Conservation (phyloP, 192 early-diverging fungal genomes). For the Pilaira anomala region DNA sequence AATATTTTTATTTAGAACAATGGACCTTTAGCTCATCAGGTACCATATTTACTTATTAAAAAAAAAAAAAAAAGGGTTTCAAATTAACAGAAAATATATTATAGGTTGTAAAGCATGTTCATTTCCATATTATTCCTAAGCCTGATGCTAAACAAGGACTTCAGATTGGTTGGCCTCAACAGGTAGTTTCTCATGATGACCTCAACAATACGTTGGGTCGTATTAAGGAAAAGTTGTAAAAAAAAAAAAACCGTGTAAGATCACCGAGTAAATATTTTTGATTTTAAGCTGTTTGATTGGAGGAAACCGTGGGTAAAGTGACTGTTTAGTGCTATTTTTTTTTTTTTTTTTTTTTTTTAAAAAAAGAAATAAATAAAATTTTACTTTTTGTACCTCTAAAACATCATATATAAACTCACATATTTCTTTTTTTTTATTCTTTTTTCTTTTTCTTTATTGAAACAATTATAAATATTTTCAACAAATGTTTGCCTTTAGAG, state of each 20-base stretch:
- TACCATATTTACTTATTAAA: constrained; percentile 20
- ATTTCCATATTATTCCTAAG: constrained; percentile 91
- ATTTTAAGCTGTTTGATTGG: too few relatives aligned
- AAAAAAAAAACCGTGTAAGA: background rate
- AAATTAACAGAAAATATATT: constrained; percentile 1
- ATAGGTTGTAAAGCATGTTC: constrained; percentile 87
- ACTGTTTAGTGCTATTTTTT: background rate
- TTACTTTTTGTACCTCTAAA: too few relatives aligned
- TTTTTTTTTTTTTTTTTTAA: background rate
- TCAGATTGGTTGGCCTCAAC: constrained; percentile 62
- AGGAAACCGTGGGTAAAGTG: too few relatives aligned
- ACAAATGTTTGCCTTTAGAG: too few relatives aligned
- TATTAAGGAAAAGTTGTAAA: constrained; percentile 35
- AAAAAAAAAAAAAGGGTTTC: background rate
- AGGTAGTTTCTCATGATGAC: constrained; percentile 23
- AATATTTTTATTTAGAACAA: constrained; percentile 44
- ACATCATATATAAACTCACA: background rate
- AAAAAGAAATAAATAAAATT: constrained; percentile 11
- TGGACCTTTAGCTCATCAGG: constrained; percentile 55
- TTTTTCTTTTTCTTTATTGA: constrained; percentile 3
- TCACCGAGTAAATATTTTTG: too few relatives aligned
- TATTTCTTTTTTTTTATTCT: constrained; percentile 15
- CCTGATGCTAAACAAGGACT: constrained; percentile 65
- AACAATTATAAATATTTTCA: background rate
- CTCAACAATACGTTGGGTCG: constrained; percentile 15